Percentiles rank a stretch among this genome's conserved stretches.
These are phyloP conservation scores for Torulaspora franciscae DNA, from an alignment of 805 yeast species.

Conservation along the genomic window DNA sequence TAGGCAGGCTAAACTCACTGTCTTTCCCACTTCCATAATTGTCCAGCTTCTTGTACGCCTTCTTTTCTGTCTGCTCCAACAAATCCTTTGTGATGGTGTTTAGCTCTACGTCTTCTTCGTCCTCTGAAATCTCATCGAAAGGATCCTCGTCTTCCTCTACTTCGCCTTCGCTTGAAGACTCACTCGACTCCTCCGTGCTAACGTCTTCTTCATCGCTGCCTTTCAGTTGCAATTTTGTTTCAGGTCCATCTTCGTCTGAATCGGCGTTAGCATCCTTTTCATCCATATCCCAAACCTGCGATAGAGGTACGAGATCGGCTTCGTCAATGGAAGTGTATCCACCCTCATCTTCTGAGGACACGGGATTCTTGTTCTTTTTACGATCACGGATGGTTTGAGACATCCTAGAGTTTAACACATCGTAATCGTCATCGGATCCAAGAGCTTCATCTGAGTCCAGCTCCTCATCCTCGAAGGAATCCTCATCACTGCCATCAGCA, in stretches of 20 bases:
- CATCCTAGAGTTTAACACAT: conserved; percentile 57
- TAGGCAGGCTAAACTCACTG: conserved; percentile 63
- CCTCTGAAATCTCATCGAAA: conserved; percentile 39
- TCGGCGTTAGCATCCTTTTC: conserved; percentile 36
- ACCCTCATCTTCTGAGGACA: conserved; percentile 46
- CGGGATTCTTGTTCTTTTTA: conserved; percentile 37
- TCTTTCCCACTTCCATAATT: conserved; percentile 55
- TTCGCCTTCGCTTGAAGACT: conserved; percentile 21
- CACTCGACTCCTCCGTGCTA: conserved; percentile 10
- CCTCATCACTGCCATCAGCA: conserved; percentile 30
- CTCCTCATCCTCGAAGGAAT: conserved; percentile 55
- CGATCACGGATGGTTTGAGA: conserved; percentile 65
- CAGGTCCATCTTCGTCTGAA: conserved; percentile 22
- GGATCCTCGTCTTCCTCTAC: conserved; percentile 31
- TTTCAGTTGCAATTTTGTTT: conserved; percentile 15
- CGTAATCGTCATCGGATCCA: conserved; percentile 74
- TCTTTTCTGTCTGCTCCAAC: conserved; percentile 34
- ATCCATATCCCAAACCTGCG: conserved; percentile 88
- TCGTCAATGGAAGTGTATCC: conserved; percentile 77
- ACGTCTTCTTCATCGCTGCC: conserved; percentile 23
- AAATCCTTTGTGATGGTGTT: conserved; percentile 43
- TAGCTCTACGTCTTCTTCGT: conserved; percentile 51
- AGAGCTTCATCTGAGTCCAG: conserved; percentile 84
- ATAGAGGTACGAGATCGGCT: conserved; percentile 62
- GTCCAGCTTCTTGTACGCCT: conserved; percentile 44